A percentile compares a stretch with the other conserved stretches of the same genome.
Evolutionary conservation across 805 yeast species (phyloP).

Genomic region (Deakozyma indianensis): DNA sequence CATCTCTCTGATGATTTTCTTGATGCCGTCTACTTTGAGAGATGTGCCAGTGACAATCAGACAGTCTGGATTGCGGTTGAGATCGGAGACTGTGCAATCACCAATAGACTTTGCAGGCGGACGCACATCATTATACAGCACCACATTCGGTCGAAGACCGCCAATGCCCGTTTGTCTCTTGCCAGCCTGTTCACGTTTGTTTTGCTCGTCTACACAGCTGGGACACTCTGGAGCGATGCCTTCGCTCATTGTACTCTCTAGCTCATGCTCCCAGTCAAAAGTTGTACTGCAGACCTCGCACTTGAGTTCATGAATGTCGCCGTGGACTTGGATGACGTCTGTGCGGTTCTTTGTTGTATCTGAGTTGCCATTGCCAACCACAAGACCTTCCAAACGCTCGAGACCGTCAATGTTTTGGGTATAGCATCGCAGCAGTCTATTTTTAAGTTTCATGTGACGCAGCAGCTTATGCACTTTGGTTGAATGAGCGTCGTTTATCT

Average conservation of each 20-base stretch:
- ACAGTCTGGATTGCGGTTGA: constrained; percentile 50
- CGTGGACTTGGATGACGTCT: constrained; percentile 84
- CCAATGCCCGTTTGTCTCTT: constrained; percentile 71
- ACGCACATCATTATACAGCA: constrained; percentile 87
- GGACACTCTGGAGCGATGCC: constrained; percentile 74
- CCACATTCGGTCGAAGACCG: constrained; percentile 72
- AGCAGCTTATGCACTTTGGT: constrained; percentile 78
- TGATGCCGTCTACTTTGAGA: constrained; percentile 80
- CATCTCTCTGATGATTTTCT: constrained; percentile 52
- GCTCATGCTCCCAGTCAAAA: constrained; percentile 47
- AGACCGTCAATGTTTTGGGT: constrained; percentile 92
- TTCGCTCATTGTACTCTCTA: constrained; percentile 30
- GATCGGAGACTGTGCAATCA: constrained; percentile 50
- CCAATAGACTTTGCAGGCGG: constrained; percentile 75
- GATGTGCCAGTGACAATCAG: constrained; percentile 89
- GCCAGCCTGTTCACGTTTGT: constrained; percentile 48
- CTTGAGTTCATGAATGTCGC: constrained; percentile 60
- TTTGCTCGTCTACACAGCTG: constrained; percentile 41
- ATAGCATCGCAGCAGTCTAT: constrained; percentile 67
- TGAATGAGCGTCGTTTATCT: constrained; percentile 54
- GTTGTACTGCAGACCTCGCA: constrained; percentile 58
- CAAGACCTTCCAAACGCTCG: constrained; percentile 51
- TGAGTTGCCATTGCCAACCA: constrained; percentile 33
- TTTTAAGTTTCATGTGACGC: constrained; percentile 39
- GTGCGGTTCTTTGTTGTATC: constrained; percentile 37